Conservation (phyloP, 2,329 filamentous ascomycete genomes). For the Leptoxyphium fumago region DNA sequence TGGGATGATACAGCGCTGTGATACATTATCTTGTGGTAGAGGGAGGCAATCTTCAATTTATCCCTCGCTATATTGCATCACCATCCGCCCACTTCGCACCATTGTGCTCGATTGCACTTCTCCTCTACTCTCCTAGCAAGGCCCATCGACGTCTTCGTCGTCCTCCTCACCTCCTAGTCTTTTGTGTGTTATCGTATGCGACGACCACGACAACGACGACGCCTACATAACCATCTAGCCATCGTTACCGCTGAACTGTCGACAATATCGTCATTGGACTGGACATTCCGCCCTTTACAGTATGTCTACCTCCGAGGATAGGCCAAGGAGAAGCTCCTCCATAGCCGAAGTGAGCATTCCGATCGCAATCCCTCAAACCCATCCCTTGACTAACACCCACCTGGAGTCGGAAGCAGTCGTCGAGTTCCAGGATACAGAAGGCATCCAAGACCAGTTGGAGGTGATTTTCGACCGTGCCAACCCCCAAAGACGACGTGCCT, state of each 20-base stretch:
- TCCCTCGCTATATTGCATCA: too few species aligned
- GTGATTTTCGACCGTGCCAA: constrained; percentile 41
- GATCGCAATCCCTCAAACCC: neutral
- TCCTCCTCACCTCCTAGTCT: too few species aligned
- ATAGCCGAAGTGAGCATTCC: neutral
- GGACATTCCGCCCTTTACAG: neutral
- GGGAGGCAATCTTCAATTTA: too few species aligned
- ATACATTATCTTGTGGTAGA: neutral
- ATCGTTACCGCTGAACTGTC: too few species aligned
- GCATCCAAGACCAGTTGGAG: constrained; percentile 24
- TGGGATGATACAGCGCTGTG: neutral
- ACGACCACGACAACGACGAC: too few species aligned
- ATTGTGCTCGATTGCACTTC: too few species aligned
- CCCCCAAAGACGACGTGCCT: constrained; percentile 44
- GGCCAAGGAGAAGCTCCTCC: neutral
- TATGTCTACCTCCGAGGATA: neutral
- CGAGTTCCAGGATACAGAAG: constrained; percentile 15
- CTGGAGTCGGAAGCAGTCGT: neutral
- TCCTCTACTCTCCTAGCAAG: too few species aligned
- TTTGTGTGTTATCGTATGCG: too few species aligned
- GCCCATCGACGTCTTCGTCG: too few species aligned
- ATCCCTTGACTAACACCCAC: neutral
- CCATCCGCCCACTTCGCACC: too few species aligned
- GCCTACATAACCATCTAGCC: too few species aligned
- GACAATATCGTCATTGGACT: too few species aligned